These are phyloP conservation scores for Hypomontagnella submonticulosa DNA, from an alignment of 495 filamentous ascomycete genomes.

Conservation along the genomic window DNA sequence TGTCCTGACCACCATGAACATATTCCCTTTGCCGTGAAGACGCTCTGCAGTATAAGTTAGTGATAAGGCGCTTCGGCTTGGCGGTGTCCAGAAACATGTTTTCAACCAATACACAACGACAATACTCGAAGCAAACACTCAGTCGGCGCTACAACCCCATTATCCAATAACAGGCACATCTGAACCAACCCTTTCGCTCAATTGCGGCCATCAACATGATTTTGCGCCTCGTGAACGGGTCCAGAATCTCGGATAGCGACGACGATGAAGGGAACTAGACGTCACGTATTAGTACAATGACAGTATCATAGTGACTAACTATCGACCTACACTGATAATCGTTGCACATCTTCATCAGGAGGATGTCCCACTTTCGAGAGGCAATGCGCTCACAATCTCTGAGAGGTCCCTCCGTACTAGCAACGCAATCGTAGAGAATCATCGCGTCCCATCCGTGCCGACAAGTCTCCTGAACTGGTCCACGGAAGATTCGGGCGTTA, in stretches of 20 bases:
- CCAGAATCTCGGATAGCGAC: constrained; percentile 11
- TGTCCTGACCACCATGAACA: too few species aligned
- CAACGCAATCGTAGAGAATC: constrained; percentile 15
- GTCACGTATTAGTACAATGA: not conserved
- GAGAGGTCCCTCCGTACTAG: not conserved
- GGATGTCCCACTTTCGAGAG: constrained; percentile 21
- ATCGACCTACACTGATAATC: constrained; percentile 13
- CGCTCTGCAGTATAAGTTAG: too few species aligned
- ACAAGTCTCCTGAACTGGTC: not conserved
- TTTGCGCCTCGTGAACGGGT: not conserved
- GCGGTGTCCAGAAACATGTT: too few species aligned
- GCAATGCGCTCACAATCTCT: not conserved
- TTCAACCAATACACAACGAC: too few species aligned
- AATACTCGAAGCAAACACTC: too few species aligned
- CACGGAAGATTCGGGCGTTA: constrained; percentile 1
- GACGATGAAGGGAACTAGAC: constrained; percentile 18
- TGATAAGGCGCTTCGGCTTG: too few species aligned
- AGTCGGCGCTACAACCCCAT: too few species aligned
- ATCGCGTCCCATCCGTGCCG: constrained; percentile 1
- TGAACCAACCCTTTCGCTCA: not conserved
- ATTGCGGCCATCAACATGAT: not conserved
- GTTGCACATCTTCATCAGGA: constrained; percentile 9
- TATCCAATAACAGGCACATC: too few species aligned
- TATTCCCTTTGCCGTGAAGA: too few species aligned
- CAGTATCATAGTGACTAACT: not conserved